Evolutionary conservation across 768 basidiomycete species (phyloP).

Genomic region (Cystobasidiopsis lactophilus): DNA sequence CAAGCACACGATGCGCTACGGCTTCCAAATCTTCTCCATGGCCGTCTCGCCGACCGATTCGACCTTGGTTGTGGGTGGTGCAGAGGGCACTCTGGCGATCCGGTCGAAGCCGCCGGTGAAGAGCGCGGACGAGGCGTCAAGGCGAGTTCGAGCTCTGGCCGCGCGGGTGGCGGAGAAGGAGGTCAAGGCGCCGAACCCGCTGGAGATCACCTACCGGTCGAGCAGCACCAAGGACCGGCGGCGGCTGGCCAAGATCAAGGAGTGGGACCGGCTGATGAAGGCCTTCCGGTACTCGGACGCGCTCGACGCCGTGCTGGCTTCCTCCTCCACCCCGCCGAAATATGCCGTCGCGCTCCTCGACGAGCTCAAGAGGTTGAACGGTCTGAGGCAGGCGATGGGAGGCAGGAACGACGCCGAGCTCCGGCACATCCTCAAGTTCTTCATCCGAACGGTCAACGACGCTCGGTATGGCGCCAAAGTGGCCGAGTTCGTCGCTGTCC

Average conservation of each 20-base stretch:
- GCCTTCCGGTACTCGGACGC: constrained; percentile 85
- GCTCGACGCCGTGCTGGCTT: constrained; percentile 68
- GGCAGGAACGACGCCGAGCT: constrained; percentile 84
- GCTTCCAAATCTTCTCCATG: constrained; percentile 69
- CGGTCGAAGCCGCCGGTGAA: constrained; percentile 31
- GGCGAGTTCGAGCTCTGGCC: not conserved
- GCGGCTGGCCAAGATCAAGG: constrained; percentile 46
- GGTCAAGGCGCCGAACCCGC: constrained; percentile 22
- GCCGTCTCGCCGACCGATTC: constrained; percentile 93
- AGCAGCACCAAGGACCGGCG: constrained; percentile 11
- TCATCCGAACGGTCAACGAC: constrained; percentile 65
- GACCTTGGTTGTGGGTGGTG: constrained; percentile 90
- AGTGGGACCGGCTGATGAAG: constrained; percentile 77
- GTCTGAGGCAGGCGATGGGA: constrained; percentile 57
- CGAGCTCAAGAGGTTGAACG: constrained; percentile 81
- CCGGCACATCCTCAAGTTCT: constrained; percentile 68
- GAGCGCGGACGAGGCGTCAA: not conserved
- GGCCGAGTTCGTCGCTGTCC: constrained; percentile 51
- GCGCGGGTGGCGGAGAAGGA: constrained; percentile 18
- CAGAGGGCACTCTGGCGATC: constrained; percentile 93
- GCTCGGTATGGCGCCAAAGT: constrained; percentile 82
- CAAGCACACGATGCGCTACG: constrained; percentile 95
- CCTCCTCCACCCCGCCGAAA: constrained; percentile 29
- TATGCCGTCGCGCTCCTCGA: constrained; percentile 45
- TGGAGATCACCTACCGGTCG: constrained; percentile 11